A percentile compares a stretch with the other conserved stretches of the same genome.
phyloP scores from a whole-genome alignment of 179 eudicot genomes.

The Kewa caespitosa region DNA sequence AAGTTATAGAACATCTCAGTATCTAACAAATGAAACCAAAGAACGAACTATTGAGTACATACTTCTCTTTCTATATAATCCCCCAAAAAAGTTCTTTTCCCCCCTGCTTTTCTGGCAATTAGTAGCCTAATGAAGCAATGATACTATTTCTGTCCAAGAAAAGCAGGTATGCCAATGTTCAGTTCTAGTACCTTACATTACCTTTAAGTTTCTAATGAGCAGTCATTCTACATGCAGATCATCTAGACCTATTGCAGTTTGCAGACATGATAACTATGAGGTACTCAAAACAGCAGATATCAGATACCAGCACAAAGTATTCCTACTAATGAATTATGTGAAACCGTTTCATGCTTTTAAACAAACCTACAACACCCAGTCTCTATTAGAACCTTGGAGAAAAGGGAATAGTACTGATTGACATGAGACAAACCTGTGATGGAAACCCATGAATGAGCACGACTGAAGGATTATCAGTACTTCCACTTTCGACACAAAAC shows the following conservation, averaged over 20 bases:
- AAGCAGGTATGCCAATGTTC: no score
- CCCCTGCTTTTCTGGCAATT: not conserved
- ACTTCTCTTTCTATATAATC: not conserved
- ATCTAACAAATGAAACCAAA: not conserved
- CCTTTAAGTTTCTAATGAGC: no score
- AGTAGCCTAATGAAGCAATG: no score
- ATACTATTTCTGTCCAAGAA: no score
- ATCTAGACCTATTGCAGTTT: no score
- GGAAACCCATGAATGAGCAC: constrained; percentile 93
- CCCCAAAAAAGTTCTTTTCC: not conserved
- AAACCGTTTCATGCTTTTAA: not conserved
- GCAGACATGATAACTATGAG: not conserved
- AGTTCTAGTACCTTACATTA: no score
- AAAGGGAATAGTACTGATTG: not conserved
- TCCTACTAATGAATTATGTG: not conserved
- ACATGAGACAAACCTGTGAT: constrained; percentile 68
- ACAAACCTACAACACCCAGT: not conserved
- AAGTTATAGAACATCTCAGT: not conserved
- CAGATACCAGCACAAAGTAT: no score
- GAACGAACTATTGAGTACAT: not conserved
- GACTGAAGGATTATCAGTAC: constrained; percentile 61
- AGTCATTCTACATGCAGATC: no score
- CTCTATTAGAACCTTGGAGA: not conserved
- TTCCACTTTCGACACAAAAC: constrained; percentile 96
- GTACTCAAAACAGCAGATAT: not conserved